A percentile compares a stretch with the other conserved stretches of the same genome.
These are phyloP conservation scores for Knoxdaviesia proteae DNA, from an alignment of 2,329 filamentous ascomycete species.

Conservation along the genomic window DNA sequence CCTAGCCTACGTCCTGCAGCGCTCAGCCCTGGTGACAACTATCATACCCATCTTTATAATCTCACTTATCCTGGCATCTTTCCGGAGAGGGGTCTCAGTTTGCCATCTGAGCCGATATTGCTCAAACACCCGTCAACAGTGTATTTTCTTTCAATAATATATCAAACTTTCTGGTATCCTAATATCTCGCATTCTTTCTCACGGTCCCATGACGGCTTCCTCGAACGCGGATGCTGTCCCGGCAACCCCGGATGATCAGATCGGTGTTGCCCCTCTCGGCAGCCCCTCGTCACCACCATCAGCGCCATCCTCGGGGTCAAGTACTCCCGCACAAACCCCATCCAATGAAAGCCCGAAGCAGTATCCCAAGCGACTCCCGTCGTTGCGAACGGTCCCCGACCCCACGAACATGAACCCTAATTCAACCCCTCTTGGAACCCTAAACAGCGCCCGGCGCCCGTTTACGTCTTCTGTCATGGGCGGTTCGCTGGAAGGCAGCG, in stretches of 20 bases:
- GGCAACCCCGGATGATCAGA: conserved; percentile 24
- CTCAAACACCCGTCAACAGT: too few relatives aligned
- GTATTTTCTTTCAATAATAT: too few relatives aligned
- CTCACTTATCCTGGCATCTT: too few relatives aligned
- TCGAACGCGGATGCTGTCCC: conserved; percentile 15
- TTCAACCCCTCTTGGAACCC: conserved; percentile 64
- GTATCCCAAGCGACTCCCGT: conserved; percentile 30
- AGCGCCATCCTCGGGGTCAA: conserved; percentile 24
- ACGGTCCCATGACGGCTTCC: too few relatives aligned
- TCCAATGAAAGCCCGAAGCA: conserved; percentile 14
- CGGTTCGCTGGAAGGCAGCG: conserved; percentile 16
- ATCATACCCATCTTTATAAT: too few relatives aligned
- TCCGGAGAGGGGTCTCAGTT: too few relatives aligned
- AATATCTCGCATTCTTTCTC: too few relatives aligned
- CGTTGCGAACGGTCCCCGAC: conserved; percentile 38
- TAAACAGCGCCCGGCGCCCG: conserved; percentile 42
- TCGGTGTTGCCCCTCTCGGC: conserved; percentile 12
- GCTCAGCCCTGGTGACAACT: too few relatives aligned
- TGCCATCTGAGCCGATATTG: too few relatives aligned
- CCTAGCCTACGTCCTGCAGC: too few relatives aligned
- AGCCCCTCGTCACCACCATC: conserved; percentile 22
- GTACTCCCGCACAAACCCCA: conserved; percentile 23
- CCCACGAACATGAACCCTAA: conserved; percentile 49
- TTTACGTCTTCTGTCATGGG: conserved; percentile 16
- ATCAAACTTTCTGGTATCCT: too few relatives aligned